Evolutionary conservation across 1,284 basidiomycete genomes (phyloP), one percentile per base, ranked within the genome.

Genomic region (Trametes versicolor): DNA sequence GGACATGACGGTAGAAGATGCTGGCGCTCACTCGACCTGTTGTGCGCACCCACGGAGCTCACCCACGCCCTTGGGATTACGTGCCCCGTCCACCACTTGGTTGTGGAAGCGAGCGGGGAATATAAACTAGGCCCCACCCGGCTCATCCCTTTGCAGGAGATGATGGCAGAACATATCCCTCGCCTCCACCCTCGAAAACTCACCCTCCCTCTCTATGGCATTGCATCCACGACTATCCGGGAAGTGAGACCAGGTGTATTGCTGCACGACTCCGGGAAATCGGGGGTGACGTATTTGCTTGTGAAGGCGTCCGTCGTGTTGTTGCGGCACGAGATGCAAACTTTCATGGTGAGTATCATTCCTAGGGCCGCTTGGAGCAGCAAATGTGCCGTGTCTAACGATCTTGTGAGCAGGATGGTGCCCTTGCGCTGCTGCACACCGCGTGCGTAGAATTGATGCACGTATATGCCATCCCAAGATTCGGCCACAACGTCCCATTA

Each of bases 361-460:
- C 12, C 8, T n/a, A n/a, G n/a, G n/a, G 19, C 43, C 8, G 19
- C 17, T 3, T n/a, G 8, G 6, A 45, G 19, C 17, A n/a, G 8
- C 37, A 4, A 9, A 15, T 25, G 3, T 25, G n/a, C n/a, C 27
- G 9, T 13, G 21, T 12, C 2, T n/a, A 19, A 23, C 21, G 27
- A 13, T 10, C 15, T 23, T 7, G n/a, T 25, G 12, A 7, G n/a
- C 29, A 36, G 29, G 27, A 19, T 6, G 29, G 10, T 8, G 21
- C 62, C 13, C 21, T 10, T 1, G 59, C 65, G 2, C 54, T 61
- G n/a, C n/a, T 66, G 2, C 10, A 15, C 2, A 21, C n/a, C 21
- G 60, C 55, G 2, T 50, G 48, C 29, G 17, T 67, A 2, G 62
- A 67, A 27, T 50, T 62, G 37, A 51, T 67, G 2, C 62, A 67